Evolutionary conservation across 2,329 filamentous ascomycete species (phyloP).

Genomic region (Nemania sp.): DNA sequence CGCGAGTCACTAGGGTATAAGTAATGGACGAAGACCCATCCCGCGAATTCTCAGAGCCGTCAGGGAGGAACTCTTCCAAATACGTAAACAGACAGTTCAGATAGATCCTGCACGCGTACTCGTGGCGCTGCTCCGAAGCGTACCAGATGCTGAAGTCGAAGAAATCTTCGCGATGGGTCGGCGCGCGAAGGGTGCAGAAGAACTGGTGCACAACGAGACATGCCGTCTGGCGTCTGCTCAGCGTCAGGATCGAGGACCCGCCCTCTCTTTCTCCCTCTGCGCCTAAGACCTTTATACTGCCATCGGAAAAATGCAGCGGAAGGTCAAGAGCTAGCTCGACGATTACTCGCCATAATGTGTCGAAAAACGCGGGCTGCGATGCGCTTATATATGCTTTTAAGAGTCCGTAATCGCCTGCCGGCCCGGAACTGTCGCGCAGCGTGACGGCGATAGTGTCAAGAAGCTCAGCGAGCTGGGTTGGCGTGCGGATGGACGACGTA

Average conservation of each 20-base stretch:
- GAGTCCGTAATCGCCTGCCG: slow-evolving; percentile 7
- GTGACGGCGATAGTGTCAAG: slow-evolving; percentile 17
- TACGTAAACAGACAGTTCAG: slow-evolving; percentile 9
- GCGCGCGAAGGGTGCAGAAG: slow-evolving; percentile 5
- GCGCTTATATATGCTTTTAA: slow-evolving; percentile 1
- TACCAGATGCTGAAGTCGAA: slow-evolving; percentile 20
- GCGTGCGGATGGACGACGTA: neutral
- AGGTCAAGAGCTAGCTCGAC: slow-evolving; percentile 13
- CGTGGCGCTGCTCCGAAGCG: slow-evolving; percentile 6
- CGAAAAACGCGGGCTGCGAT: slow-evolving; percentile 5
- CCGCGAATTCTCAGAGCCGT: neutral
- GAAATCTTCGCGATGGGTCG: slow-evolving; percentile 6
- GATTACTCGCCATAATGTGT: slow-evolving; percentile 3
- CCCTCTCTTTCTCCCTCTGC: too few relatives aligned
- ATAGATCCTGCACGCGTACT: slow-evolving; percentile 13
- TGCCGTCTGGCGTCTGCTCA: slow-evolving; percentile 6
- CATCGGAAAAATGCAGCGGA: slow-evolving; percentile 7
- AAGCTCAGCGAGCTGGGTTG: slow-evolving; percentile 7
- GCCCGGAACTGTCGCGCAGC: neutral
- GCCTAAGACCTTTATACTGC: slow-evolving; percentile 1
- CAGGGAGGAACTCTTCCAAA: neutral
- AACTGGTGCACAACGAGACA: slow-evolving; percentile 13
- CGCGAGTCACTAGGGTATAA: slow-evolving; percentile 4
- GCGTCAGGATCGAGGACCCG: slow-evolving; percentile 1
- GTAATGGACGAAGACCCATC: neutral